phyloP scores from a whole-genome alignment of 805 yeast genomes.

The Debaryomyces hansenii region DNA sequence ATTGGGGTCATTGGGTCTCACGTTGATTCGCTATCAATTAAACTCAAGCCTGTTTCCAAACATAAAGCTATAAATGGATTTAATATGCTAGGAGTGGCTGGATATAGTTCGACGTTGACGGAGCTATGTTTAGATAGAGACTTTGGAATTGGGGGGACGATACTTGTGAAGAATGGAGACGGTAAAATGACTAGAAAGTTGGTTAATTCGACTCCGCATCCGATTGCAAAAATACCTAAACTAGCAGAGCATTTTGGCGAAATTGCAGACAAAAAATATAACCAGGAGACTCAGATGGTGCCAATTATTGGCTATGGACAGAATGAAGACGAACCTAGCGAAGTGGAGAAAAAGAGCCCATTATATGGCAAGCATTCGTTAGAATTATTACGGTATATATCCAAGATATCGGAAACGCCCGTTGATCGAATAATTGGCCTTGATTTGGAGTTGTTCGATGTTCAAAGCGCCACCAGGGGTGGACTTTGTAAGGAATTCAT shows the following conservation, averaged over 20 bases:
- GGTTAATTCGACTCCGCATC: conserved; percentile 33
- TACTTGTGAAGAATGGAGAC: conserved; percentile 21
- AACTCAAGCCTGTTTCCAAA: conserved; percentile 30
- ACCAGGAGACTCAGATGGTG: conserved; percentile 38
- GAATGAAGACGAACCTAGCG: conserved; percentile 17
- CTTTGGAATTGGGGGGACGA: conserved; percentile 41
- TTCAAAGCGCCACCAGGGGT: conserved; percentile 35
- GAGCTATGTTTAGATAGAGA: conserved; percentile 42
- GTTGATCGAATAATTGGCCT: conserved; percentile 26
- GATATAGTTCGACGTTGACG: conserved; percentile 37
- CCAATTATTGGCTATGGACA: conserved; percentile 35
- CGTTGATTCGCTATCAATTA: conserved; percentile 38
- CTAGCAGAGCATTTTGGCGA: conserved; percentile 40
- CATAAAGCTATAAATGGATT: conserved; percentile 29
- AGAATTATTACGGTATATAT: conserved; percentile 30
- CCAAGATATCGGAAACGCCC: conserved; percentile 19
- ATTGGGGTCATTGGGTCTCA: conserved; percentile 31
- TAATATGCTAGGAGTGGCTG: conserved; percentile 39
- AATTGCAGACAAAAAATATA: conserved; percentile 25
- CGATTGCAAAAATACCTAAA: conserved; percentile 40
- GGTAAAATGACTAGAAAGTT: conserved; percentile 24
- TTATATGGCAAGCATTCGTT: conserved; percentile 32
- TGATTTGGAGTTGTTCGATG: conserved; percentile 39
- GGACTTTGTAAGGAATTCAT: conserved; percentile 38
- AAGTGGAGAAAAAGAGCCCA: conserved; percentile 27